A percentile compares a stretch with the other conserved stretches of the same genome.
phyloP scores from a whole-genome alignment of 225 moss, liverwort and hornwort genomes.

The Polytrichum formosum region DNA sequence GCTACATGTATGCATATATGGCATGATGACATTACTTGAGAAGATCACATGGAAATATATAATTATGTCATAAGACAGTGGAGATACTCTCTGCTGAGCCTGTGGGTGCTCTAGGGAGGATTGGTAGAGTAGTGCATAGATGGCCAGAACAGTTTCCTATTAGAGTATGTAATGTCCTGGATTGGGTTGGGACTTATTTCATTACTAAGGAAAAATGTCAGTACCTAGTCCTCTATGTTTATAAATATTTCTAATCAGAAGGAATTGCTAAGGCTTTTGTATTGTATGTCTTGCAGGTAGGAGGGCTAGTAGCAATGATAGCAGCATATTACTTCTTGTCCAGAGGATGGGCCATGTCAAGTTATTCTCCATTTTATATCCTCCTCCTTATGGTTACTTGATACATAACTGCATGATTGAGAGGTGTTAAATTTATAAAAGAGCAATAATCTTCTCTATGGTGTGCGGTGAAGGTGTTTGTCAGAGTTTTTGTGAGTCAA shows the following conservation, averaged over 20 bases:
- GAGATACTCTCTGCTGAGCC: too few species aligned
- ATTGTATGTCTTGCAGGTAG: slow-evolving; percentile 42
- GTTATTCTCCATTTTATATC: slow-evolving; percentile 97
- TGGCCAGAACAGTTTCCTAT: not conserved
- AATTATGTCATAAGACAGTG: too few species aligned
- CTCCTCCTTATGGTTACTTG: slow-evolving; percentile 20
- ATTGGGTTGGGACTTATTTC: too few species aligned
- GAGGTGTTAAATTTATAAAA: too few species aligned
- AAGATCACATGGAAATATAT: too few species aligned
- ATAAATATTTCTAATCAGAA: not conserved
- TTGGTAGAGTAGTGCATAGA: not conserved
- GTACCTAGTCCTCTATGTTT: too few species aligned
- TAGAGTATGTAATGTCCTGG: too few species aligned
- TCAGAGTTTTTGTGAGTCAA: too few species aligned
- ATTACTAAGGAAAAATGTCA: too few species aligned
- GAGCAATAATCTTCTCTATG: too few species aligned
- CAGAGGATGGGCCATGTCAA: slow-evolving; percentile 99
- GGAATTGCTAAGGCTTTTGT: not conserved
- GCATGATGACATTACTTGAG: not conserved
- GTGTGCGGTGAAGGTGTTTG: too few species aligned
- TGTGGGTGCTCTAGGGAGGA: not conserved
- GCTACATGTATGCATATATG: not conserved
- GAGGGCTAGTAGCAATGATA: slow-evolving; percentile 86
- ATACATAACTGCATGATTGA: too few species aligned
- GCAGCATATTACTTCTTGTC: slow-evolving; percentile 88